Evolutionary conservation across 2,329 filamentous ascomycete species (phyloP), one percentile per base, ranked within the genome.

Genomic region (Thelonectria rubi): DNA sequence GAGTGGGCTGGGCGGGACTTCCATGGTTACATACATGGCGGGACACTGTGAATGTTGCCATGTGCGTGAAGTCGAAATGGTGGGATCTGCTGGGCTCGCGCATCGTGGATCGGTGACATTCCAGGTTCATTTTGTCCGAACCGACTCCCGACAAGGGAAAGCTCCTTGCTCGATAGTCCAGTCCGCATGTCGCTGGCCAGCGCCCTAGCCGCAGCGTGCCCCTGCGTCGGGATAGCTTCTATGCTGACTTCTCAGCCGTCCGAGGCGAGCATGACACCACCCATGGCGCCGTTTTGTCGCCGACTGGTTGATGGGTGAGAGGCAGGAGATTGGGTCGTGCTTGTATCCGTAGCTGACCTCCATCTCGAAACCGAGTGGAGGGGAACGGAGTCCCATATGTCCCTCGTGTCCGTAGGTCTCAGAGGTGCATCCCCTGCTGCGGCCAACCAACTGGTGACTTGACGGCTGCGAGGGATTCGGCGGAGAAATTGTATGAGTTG

Each of bases 221-320:
- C 11, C 47, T 52, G 46, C 30, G 6, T 55, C 45, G 34, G 39
- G 18, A 50, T 20, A 26, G 26, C 21, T 32, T 40, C 49, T 47
- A 39, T 18, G 14, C 14, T 12, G n/a, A 11, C 8, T 40, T 14
- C 14, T 37, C 15, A 14, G 45, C 21, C 30, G 43, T 18, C 18
- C 42, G 39, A 40, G 26, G 32, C 53, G 34, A 55, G 26, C 32
- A 52, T n/a, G 11, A 24, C 15, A 37, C 48, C 53, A 47, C 32
- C 48, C 49, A 54, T n/a, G 52, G 57, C 57, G 51, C 57, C 34
- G 46, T 20, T 20, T 51, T 40, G 54, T 24, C 45, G 46, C 54
- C 46, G n/a, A 30, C 6, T 20, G 15, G 10, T 50, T 50, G 43
- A 40, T 52, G 10, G 26, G 10, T 8, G 26, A 30, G 26, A 30